Base-by-base conservation (phyloP, 2,329 filamentous ascomycete species). In the Cytospora schulzeri region DNA sequence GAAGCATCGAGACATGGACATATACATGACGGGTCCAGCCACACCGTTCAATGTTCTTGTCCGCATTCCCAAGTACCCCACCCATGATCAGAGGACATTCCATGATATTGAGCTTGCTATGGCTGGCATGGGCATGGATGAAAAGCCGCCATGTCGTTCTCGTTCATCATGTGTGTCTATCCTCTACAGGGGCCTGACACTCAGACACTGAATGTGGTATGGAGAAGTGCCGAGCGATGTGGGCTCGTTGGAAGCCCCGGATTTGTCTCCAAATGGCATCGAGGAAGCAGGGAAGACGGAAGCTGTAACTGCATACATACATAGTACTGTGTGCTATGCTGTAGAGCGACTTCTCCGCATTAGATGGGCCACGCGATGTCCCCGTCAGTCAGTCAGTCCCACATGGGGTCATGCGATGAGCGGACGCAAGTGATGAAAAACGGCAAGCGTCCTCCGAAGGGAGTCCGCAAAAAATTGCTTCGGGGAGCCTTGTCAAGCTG, bases 371-470 rank as follows among this genome's bases (percentile, higher is more conserved):
- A 62, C 59, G 59, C 59, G 59, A 62, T 50, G 52, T 56, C 59
- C 55, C 59, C 59, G 50, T 56, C 33, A 35, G 33, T 56, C 33
- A 35, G 33, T 56, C 59, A 61, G 60, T 62, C 60, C 60, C 60
- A 62, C 60, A 62, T 62, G 52, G 60, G 55, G 60, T 62, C 60
- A 62, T 62, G 60, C 52, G 60, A 62, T 62, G 60, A 62, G 41
- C 60, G 52, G 60, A 56, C 41, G 60, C 60, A 62, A 41, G 38
- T 45, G 52, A 50, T 54, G 52, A 62, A 62, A 62, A 62, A n/a
- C 52, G 60, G 55, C 60, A 62, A 62, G 60, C 41, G 60, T 50
- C 52, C 29, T 29, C 60, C 52, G 60, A 31, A 62, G 50, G 29
- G 19, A 17, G 38, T 35, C 55, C 52, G 52, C 54, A 22, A 14